These are phyloP conservation scores for Fusarium globosum DNA, from an alignment of 2,329 filamentous ascomycete species.

Conservation along the genomic window DNA sequence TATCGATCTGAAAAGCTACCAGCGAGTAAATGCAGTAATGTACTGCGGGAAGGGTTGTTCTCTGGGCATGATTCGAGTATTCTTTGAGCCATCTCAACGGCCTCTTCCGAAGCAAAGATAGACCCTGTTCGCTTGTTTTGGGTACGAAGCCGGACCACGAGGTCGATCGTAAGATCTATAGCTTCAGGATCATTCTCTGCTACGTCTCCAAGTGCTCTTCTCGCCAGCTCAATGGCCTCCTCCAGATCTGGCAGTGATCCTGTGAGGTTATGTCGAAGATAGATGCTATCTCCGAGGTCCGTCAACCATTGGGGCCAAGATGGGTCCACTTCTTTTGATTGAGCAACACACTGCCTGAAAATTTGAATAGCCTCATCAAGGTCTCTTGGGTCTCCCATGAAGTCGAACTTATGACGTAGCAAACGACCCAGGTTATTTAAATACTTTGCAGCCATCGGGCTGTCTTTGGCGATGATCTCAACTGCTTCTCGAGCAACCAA, in stretches of 20 bases:
- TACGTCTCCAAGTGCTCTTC: background rate
- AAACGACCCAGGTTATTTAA: background rate
- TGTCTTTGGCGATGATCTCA: fast-evolving
- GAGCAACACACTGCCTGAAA: background rate
- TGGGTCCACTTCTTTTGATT: background rate
- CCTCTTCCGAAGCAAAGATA: background rate
- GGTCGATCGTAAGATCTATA: background rate
- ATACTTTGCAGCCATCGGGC: background rate
- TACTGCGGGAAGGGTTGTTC: background rate
- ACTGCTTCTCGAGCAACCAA: background rate
- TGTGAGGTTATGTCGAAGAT: background rate
- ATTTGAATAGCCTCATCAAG: background rate
- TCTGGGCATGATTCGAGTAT: background rate
- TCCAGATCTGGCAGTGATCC: background rate
- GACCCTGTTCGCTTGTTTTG: background rate
- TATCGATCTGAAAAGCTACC: background rate
- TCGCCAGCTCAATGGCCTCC: background rate
- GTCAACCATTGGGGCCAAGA: background rate
- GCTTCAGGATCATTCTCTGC: background rate
- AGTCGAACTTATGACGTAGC: background rate
- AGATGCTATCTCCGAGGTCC: background rate
- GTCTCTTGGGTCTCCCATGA: background rate
- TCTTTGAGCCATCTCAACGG: background rate
- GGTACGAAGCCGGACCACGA: background rate
- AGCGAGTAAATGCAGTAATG: background rate